Conservation (phyloP, 192 early-diverging fungal genomes). For the Rhizophlyctis rosea region DNA sequence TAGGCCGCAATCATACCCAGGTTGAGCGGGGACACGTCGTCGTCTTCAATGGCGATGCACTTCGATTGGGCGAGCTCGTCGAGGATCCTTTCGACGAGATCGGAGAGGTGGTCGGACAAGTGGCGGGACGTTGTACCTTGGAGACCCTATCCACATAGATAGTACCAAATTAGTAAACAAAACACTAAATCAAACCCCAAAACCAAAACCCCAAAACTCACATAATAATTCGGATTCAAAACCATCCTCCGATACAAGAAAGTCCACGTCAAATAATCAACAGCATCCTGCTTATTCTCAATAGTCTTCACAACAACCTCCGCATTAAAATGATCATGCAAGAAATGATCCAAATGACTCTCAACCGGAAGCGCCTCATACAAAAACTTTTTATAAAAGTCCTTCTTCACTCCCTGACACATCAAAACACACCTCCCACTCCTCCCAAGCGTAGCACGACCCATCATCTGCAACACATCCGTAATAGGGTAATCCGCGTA, state of each 20-base stretch:
- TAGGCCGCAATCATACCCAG: constrained; percentile 97
- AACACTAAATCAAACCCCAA: too few species aligned
- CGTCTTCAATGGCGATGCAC: constrained; percentile 64
- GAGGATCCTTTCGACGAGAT: constrained; percentile 88
- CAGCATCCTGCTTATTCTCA: constrained; percentile 96
- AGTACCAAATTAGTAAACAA: too few species aligned
- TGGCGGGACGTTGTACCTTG: constrained; percentile 84
- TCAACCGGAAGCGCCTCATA: constrained; percentile 95
- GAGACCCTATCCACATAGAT: too few species aligned
- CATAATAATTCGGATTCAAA: constrained; percentile 93
- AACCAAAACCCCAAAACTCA: too few species aligned
- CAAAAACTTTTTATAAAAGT: constrained; percentile 97
- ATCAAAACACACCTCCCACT: constrained; percentile 82
- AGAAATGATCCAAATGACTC: constrained; percentile 86
- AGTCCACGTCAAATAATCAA: constrained; percentile 99
- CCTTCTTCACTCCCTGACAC: constrained; percentile 92
- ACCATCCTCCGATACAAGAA: constrained; percentile 95
- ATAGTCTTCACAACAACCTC: constrained; percentile 95
- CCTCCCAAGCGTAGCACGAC: constrained; percentile 72
- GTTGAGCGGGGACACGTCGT: constrained; percentile 78
- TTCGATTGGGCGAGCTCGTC: constrained; percentile 83
- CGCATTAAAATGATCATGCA: constrained; percentile 97
- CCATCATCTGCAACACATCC: constrained; percentile 99
- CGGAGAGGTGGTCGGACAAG: constrained; percentile 89
- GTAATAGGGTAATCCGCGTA: constrained; percentile 95